Conservation (phyloP, 1,284 basidiomycete genomes). For the Cystobasidium pallidum region DNA sequence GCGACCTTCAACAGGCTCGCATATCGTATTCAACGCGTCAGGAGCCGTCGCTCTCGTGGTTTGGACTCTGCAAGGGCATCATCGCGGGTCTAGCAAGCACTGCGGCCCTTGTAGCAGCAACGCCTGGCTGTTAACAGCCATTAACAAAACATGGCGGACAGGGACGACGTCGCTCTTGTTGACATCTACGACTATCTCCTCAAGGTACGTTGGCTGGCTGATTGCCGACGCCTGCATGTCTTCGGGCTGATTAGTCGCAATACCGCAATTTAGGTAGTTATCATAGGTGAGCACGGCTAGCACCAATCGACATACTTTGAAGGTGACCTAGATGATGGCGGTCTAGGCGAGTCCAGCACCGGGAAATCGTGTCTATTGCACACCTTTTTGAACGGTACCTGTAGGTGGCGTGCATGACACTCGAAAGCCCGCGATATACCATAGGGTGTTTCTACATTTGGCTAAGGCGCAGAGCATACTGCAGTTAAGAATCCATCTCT, state of each 20-base stretch:
- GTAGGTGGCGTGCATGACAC: constrained; percentile 59
- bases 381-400: constrained; percentile 91
- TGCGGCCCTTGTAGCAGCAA: no score
- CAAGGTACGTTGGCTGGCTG: constrained; percentile 31
- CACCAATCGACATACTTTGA: neutral
- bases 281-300: constrained; percentile 18
- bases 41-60: neutral
- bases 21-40: neutral
- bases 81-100: no score
- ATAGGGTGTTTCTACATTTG: neutral
- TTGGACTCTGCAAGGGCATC: no score
- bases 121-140: neutral
- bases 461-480: neutral
- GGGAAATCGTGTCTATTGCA: constrained; percentile 96
- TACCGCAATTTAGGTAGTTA: constrained; percentile 28
- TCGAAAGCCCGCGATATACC: constrained; percentile 27
- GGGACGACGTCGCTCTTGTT: constrained; percentile 40
- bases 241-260: constrained; percentile 9
- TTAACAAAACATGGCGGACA: constrained; percentile 7
- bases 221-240: neutral
- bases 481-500: constrained; percentile 93
- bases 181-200: constrained; percentile 45
- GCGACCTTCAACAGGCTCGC: constrained; percentile 15
- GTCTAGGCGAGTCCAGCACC: constrained; percentile 87
- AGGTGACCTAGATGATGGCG: neutral